Evolutionary conservation across 2,329 filamentous ascomycete genomes (phyloP), one percentile per base, ranked within the genome.

Genomic region (Pseudocercospora fuligena): DNA sequence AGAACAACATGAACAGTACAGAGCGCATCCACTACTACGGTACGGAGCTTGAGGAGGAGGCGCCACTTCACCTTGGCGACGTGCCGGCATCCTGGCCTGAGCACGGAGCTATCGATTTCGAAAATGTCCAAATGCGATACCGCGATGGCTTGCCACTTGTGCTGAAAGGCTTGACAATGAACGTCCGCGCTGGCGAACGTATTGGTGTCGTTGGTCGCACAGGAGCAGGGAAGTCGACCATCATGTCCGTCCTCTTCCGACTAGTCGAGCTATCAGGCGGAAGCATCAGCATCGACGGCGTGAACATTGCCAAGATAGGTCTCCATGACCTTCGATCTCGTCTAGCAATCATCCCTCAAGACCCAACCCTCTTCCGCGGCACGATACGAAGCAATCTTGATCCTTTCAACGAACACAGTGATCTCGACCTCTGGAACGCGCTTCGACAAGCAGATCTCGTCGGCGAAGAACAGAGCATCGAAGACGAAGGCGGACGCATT

Each of bases 1-100:
- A 98, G 79, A 98, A 97, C 80, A 93, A 94, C 76, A 98, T 98
- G 94, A 98, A 97, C 78, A 90, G 94, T 0, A 95, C 96, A 0
- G 94, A 98, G 80, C 90, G 95, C 59, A 84, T 98, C 36, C 89
- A 93, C 77, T 93, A 97, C 82, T 98, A 98, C 77, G 94, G 92
- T 63, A 92, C 88, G 0, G 81, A 92, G 72, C 86, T 99, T 4
- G 93, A 97, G 69, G 91, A 97, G 76, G 95, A 98, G 79, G 92
- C 94, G 0, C 92, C 94, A 0, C 84, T 94, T 1, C 91, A 94
- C 73, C 90, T 92, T 36, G 80, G 78, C 51, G 87, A 93, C 5
- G 87, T 97, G 2, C 87, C 88, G 19, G 82, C 87, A 0, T 85
- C 85, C 21, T 99, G 95, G 95, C 95, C 95, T 0, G 90, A 96